A percentile compares a stretch with the other conserved stretches of the same genome.
Conservation (phyloP, 306 rosid species). For the Fagus sylvatica region DNA sequence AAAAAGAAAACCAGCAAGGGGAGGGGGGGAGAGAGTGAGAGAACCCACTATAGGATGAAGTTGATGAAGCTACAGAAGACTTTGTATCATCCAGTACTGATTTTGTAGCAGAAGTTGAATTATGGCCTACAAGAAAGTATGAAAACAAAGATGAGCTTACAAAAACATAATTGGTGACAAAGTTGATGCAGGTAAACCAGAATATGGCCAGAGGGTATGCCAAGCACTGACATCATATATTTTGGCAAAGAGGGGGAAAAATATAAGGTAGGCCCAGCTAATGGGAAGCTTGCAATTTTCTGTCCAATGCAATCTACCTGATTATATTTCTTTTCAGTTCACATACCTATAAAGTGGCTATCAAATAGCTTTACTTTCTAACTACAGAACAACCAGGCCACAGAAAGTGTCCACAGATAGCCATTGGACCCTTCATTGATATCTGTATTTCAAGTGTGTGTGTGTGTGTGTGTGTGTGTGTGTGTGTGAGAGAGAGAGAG, state of each 20-base stretch:
- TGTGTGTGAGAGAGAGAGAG: too few relatives aligned
- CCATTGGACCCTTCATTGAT: background rate
- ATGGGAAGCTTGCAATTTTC: background rate
- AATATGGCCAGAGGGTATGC: background rate
- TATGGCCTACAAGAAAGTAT: background rate
- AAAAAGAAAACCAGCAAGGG: too few relatives aligned
- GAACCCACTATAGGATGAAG: conserved; percentile 15
- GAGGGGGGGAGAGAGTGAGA: background rate
- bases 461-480: too few relatives aligned
- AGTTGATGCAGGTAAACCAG: background rate
- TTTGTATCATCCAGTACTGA: conserved; percentile 7
- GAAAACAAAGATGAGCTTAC: conserved; percentile 1
- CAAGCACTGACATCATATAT: background rate
- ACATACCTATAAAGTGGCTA: background rate
- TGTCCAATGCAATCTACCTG: background rate
- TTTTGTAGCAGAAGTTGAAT: conserved; percentile 16
- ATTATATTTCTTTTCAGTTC: background rate
- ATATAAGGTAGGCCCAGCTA: background rate
- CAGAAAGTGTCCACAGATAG: background rate
- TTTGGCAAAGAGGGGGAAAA: background rate
- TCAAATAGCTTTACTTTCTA: background rate
- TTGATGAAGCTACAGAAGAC: conserved; percentile 19
- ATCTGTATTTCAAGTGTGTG: background rate
- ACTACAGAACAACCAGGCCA: background rate
- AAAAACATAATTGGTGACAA: background rate